Percentiles rank a stretch among this genome's conserved stretches.
phyloP scores from a whole-genome alignment of 768 basidiomycete genomes.

The Collybia mongolica region DNA sequence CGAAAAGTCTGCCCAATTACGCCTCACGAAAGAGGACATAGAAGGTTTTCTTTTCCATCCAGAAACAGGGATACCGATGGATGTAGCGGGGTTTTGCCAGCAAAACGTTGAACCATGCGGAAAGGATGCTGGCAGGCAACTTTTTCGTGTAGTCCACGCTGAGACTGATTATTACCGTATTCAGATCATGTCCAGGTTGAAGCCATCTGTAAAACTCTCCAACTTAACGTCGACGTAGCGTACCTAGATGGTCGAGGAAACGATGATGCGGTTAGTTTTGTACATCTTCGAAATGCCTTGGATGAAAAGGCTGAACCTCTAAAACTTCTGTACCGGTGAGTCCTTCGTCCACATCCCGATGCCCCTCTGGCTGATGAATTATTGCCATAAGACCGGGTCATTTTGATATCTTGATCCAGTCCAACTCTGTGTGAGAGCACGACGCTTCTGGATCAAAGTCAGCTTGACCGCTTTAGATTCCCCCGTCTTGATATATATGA shows the following conservation, averaged over 20 bases:
- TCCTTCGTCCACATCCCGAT: neutral
- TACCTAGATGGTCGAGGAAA: slow-evolving; percentile 1
- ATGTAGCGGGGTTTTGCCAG: slow-evolving; percentile 68
- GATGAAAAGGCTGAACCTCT: neutral
- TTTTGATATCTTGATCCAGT: slow-evolving; percentile 65
- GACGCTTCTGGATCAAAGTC: no score
- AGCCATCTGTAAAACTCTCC: slow-evolving; percentile 68
- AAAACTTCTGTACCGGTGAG: slow-evolving; percentile 1
- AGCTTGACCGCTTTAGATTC: no score
- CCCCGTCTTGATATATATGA: no score
- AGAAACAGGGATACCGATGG: slow-evolving; percentile 58
- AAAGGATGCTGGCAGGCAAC: slow-evolving; percentile 66
- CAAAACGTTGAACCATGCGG: slow-evolving; percentile 75
- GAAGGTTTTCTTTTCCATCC: slow-evolving; percentile 76
- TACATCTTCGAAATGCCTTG: neutral
- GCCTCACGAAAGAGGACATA: slow-evolving; percentile 57
- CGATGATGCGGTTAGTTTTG: neutral
- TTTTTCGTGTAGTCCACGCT: neutral
- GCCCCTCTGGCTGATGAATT: neutral
- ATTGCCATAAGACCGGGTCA: slow-evolving; percentile 68
- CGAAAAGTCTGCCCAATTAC: slow-evolving; percentile 69
- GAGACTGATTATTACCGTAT: slow-evolving; percentile 14
- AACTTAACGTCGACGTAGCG: slow-evolving; percentile 39
- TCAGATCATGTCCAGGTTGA: slow-evolving; percentile 81
- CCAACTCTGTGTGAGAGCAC: no score